Evolutionary conservation across 306 rosid species (phyloP).

Genomic region (Trifolium pratense): DNA sequence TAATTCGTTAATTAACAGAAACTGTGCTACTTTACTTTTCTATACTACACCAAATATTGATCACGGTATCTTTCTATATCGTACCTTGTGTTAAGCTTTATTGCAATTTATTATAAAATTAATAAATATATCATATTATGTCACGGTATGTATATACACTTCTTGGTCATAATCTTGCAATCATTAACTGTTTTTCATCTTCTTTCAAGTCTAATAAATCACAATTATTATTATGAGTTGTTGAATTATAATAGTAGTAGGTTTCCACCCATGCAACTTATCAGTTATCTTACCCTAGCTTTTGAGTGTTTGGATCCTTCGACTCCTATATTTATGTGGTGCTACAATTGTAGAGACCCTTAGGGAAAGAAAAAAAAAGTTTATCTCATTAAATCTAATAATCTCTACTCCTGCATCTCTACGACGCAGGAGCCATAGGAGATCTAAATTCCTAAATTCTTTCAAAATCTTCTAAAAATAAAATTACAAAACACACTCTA

Average conservation of each 20-base stretch:
- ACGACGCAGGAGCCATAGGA: background rate
- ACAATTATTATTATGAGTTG: background rate
- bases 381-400: too few species aligned
- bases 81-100: slow-evolving; percentile 16
- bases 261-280: background rate
- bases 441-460: background rate
- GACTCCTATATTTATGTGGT: too few species aligned
- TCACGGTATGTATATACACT: background rate
- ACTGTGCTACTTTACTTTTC: slow-evolving; percentile 23
- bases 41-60: background rate
- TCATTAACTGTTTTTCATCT: slow-evolving; percentile 34
- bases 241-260: background rate
- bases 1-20: slow-evolving; percentile 34
- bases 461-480: too few species aligned
- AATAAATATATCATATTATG: slow-evolving; percentile 6
- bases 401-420: too few species aligned
- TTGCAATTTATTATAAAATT: background rate
- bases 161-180: background rate
- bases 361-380: too few species aligned
- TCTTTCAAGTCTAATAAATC: background rate
- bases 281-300: slow-evolving; percentile 11
- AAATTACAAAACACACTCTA: background rate
- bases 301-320: background rate
- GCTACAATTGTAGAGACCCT: background rate
- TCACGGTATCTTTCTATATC: slow-evolving; percentile 33